Base-by-base conservation (phyloP, 228 moss, liverwort and hornwort genomes). In the Sphagnum fallax region DNA sequence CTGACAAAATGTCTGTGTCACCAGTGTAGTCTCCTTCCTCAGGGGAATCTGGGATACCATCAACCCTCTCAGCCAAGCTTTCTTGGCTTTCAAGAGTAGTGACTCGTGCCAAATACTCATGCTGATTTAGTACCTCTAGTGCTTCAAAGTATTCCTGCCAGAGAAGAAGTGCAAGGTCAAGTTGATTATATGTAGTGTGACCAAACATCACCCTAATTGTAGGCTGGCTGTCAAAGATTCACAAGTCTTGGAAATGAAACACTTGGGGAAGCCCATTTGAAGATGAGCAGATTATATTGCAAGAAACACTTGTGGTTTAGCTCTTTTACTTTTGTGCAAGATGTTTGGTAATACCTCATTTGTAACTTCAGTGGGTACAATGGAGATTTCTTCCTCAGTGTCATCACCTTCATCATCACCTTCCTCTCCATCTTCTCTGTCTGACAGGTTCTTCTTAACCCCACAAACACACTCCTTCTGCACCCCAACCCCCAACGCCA, bases 61-160 rank as follows among this genome's bases (percentile, higher is more conserved):
- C 96, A 77, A 82, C 87, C 48, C 76, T 75, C 72, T 97, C 86
- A 53, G 86, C 84, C 71, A 89, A 61, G 71, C 82, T 83, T 61
- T 89, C 96, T 65, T 88, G 88, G 65, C 93, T 91, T n/a, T 93
- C 97, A 73, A 78, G 73, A 3, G 75, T 75, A 63, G 84, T 91
- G 53, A 87, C 84, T 71, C 91, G 88, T 62, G 97, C 83, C 48
- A 93, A 87, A 67, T 88, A 97, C 63, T 97, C 97, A 72, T 97
- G 76, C 75, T 97, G 91, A 73, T 97, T 97, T 69, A 97, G 80
- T 75, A 97, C 97, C 82, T 97, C 97, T 58, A 97, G 78, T 50
- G 97, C 97, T 75, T 97, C 97, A 77, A 97, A 97, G 67, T 97
- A 97, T 63, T 97, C 97, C 97, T 97, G 84, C 65, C 62, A 89